Evolutionary conservation across 2,329 filamentous ascomycete species (phyloP).

Genomic region (Epichloe brachyelytri): DNA sequence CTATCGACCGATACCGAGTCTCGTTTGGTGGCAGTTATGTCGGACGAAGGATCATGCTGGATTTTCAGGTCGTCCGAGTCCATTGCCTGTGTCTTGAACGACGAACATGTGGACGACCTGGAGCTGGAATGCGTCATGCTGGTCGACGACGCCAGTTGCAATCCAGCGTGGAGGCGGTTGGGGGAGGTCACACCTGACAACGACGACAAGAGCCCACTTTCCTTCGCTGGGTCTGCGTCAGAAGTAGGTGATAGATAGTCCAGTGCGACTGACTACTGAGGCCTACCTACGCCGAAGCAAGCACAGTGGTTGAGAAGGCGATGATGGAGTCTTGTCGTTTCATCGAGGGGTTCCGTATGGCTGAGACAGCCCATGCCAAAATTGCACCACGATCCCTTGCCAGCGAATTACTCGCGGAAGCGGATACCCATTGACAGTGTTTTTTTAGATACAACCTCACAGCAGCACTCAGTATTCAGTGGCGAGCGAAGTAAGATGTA

Average conservation of each 20-base stretch:
- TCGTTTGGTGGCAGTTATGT: conserved; percentile 8
- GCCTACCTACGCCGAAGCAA: conserved; percentile 5
- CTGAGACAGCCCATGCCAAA: conserved; percentile 9
- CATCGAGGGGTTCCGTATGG: conserved; percentile 12
- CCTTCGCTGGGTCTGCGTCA: conserved; percentile 6
- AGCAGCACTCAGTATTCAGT: background rate
- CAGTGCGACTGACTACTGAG: background rate
- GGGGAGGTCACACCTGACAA: conserved; percentile 1
- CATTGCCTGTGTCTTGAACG: conserved; percentile 14
- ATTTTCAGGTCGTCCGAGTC: conserved; percentile 13
- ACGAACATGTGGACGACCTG: conserved; percentile 10
- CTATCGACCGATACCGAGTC: conserved; percentile 1
- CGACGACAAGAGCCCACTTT: conserved; percentile 6
- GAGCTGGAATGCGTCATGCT: conserved; percentile 17
- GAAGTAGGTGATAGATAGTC: conserved; percentile 3
- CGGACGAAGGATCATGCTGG: conserved; percentile 17
- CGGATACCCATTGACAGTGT: too few species aligned
- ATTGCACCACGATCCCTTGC: background rate
- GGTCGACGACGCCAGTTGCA: conserved; percentile 10
- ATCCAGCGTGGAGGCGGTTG: conserved; percentile 10
- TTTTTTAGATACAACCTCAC: too few species aligned
- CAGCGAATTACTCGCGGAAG: background rate
- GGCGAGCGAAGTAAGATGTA: background rate
- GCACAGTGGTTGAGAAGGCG: conserved; percentile 7
- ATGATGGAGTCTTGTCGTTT: conserved; percentile 10